These are phyloP conservation scores for Apostasia ramifera DNA, from an alignment of 106 monocot genomes.

Conservation along the genomic window DNA sequence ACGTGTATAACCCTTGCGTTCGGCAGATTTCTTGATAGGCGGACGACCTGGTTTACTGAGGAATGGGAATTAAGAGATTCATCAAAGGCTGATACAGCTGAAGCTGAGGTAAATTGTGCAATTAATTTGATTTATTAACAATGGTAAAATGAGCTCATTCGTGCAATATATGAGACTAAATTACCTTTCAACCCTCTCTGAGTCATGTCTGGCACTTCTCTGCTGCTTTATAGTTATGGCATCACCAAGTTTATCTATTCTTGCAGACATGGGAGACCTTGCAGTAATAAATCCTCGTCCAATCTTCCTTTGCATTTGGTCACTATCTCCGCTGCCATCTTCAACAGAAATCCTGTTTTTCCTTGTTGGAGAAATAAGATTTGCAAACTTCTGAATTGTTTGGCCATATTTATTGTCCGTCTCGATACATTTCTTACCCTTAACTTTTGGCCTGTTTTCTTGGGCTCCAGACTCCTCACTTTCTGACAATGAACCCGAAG, in stretches of 20 bases:
- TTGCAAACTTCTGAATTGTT: constrained; percentile 32
- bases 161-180: neutral
- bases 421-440: constrained; percentile 36
- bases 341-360: constrained; percentile 38
- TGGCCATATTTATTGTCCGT: constrained; percentile 22
- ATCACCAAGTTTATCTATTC: constrained; percentile 37
- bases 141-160: neutral
- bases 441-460: constrained; percentile 41
- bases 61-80: neutral
- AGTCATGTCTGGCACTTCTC: constrained; percentile 29
- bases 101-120: neutral
- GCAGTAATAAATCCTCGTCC: constrained; percentile 22
- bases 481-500: constrained; percentile 25
- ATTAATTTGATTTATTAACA: neutral
- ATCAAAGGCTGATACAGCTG: neutral
- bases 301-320: constrained; percentile 27
- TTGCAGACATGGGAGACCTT: constrained; percentile 17
- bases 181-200: constrained; percentile 49
- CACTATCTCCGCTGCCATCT: constrained; percentile 45
- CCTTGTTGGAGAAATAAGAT: constrained; percentile 21
- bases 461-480: constrained; percentile 40
- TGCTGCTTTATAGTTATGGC: constrained; percentile 30
- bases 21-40: constrained; percentile 44
- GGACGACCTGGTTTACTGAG: constrained; percentile 50
- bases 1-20: constrained; percentile 40